Evolutionary conservation across 2,329 filamentous ascomycete species (phyloP).

Genomic region (Zalaria obscura): DNA sequence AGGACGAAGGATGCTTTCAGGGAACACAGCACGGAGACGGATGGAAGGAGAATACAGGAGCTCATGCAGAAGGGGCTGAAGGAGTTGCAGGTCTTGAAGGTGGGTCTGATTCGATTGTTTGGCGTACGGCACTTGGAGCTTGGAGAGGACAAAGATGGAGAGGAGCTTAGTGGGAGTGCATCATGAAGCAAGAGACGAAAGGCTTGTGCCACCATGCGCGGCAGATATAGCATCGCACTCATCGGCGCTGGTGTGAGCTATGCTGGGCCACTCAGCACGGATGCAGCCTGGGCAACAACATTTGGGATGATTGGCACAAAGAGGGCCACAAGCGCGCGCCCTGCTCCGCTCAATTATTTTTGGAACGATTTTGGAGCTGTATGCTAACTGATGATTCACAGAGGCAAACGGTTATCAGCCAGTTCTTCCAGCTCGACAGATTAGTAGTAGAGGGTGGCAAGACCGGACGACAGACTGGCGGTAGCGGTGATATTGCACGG

Average conservation of each 20-base stretch:
- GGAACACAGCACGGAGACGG: slow-evolving; percentile 59
- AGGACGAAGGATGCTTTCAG: slow-evolving; percentile 83
- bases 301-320: too few relatives aligned
- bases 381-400: slow-evolving; percentile 24
- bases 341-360: too few relatives aligned
- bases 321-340: too few relatives aligned
- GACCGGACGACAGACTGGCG: slow-evolving; percentile 57
- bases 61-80: slow-evolving; percentile 77
- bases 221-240: too few relatives aligned
- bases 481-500: slow-evolving; percentile 52
- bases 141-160: neutral
- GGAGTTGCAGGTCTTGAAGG: slow-evolving; percentile 83
- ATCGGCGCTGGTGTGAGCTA: too few relatives aligned
- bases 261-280: too few relatives aligned
- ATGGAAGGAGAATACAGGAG: slow-evolving; percentile 69
- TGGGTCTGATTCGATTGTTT: slow-evolving; percentile 27
- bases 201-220: neutral
- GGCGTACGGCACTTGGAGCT: neutral
- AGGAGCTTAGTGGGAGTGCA: neutral
- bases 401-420: slow-evolving; percentile 89
- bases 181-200: neutral
- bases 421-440: slow-evolving; percentile 84
- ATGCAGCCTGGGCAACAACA: too few relatives aligned
- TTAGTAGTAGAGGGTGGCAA: slow-evolving; percentile 85
- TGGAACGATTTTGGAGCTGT: too few relatives aligned